Conservation (phyloP, 331 rosid species). For the Prunus yedoensis region DNA sequence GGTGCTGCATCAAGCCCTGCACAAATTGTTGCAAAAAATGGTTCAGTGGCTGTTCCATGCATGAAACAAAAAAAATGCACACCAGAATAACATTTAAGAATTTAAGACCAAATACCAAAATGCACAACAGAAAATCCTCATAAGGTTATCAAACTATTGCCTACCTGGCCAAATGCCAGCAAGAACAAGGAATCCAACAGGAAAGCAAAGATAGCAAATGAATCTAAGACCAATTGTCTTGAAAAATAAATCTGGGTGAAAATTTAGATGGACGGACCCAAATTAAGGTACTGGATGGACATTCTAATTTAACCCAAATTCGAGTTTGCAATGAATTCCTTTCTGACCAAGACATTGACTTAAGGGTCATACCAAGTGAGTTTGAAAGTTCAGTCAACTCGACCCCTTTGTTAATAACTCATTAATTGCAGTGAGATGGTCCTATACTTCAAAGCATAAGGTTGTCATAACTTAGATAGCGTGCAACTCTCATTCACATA, state of each 20-base stretch:
- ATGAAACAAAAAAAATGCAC: slow-evolving; percentile 4
- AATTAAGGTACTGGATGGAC: not conserved
- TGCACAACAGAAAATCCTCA: not conserved
- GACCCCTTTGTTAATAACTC: not conserved
- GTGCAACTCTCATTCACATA: not conserved
- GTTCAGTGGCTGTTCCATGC: not conserved
- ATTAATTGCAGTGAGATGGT: not conserved
- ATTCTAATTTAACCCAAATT: not conserved
- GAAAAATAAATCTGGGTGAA: not conserved
- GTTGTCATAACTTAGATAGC: not conserved
- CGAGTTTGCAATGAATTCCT: not conserved
- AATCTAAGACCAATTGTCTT: not conserved
- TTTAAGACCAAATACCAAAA: no score
- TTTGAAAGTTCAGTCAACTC: not conserved
- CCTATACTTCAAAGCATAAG: not conserved
- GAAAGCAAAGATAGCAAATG: not conserved
- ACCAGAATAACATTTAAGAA: slow-evolving; percentile 8
- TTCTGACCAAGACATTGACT: not conserved
- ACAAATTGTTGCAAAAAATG: slow-evolving; percentile 19
- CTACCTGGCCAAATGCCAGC: not conserved
- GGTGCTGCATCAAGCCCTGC: slow-evolving; percentile 95
- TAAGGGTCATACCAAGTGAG: not conserved
- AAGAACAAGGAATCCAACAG: not conserved
- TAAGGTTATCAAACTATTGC: slow-evolving; percentile 1
- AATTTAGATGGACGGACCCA: not conserved